These are phyloP conservation scores for Ampelomyces quisqualis DNA, from an alignment of 2,329 filamentous ascomycete genomes.

Conservation along the genomic window DNA sequence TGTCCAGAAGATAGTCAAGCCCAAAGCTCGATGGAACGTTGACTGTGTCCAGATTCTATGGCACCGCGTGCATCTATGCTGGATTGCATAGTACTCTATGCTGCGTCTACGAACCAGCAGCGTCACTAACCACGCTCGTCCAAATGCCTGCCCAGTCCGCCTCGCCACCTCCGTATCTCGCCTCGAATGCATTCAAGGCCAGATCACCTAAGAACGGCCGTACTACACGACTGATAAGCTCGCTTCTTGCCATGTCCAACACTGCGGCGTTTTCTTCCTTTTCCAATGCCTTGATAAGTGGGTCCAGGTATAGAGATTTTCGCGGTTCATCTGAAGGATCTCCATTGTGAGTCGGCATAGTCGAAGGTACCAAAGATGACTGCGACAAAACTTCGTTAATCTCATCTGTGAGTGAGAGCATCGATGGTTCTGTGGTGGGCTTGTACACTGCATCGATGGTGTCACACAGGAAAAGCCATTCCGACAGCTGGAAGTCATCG, in stretches of 20 bases:
- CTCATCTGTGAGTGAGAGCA: conserved; percentile 76
- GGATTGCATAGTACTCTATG: not conserved
- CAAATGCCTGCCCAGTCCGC: conserved; percentile 36
- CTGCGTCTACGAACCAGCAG: conserved; percentile 15
- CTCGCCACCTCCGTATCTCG: conserved; percentile 78
- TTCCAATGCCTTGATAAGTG: conserved; percentile 37
- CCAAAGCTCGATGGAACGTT: too few species aligned
- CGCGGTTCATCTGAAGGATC: conserved; percentile 19
- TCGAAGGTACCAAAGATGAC: conserved; percentile 6
- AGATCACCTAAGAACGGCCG: conserved; percentile 87
- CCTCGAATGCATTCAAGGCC: conserved; percentile 92
- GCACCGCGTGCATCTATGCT: not conserved
- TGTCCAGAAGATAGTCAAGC: too few species aligned
- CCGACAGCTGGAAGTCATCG: conserved; percentile 96
- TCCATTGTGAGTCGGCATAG: not conserved
- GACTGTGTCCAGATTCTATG: not conserved
- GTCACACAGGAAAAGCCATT: conserved; percentile 97
- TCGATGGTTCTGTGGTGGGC: conserved; percentile 64
- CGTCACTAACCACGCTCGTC: conserved; percentile 35
- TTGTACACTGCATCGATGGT: conserved; percentile 95
- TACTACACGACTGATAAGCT: conserved; percentile 73
- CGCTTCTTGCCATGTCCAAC: conserved; percentile 56
- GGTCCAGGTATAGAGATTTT: conserved; percentile 48
- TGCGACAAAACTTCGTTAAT: conserved; percentile 69
- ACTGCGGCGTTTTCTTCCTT: conserved; percentile 47